These are phyloP conservation scores for Parmelia sp. DNA, from an alignment of 495 filamentous ascomycete species.

Conservation along the genomic window DNA sequence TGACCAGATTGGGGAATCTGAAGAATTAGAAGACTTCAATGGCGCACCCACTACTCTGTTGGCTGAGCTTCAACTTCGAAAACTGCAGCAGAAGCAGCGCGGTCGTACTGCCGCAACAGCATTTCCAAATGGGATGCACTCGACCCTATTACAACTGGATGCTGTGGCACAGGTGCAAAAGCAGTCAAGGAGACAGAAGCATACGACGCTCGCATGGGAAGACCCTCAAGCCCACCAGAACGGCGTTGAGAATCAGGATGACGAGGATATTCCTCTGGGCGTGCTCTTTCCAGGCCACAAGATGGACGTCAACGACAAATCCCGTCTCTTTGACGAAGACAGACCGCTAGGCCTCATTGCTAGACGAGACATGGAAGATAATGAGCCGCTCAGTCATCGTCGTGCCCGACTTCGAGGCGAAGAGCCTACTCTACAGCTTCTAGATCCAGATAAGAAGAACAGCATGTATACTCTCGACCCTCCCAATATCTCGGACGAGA, in stretches of 20 bases:
- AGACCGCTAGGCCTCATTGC: constrained; percentile 82
- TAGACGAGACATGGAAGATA: constrained; percentile 77
- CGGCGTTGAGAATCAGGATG: constrained; percentile 41
- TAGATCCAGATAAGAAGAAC: constrained; percentile 34
- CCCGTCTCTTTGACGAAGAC: constrained; percentile 41
- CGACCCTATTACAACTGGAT: constrained; percentile 86
- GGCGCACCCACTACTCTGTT: constrained; percentile 83
- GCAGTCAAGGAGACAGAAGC: constrained; percentile 63
- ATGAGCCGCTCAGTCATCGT: constrained; percentile 76
- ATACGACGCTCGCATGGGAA: constrained; percentile 87
- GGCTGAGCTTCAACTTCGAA: constrained; percentile 85
- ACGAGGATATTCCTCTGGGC: constrained; percentile 79
- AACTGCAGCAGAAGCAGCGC: constrained; percentile 71
- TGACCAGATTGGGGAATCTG: constrained; percentile 36
- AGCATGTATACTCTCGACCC: constrained; percentile 33
- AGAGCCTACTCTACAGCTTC: constrained; percentile 24
- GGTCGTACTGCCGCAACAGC: constrained; percentile 60
- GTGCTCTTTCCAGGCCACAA: constrained; percentile 64
- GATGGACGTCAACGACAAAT: constrained; percentile 42
- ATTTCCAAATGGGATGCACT: constrained; percentile 70
- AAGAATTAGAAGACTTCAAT: constrained; percentile 46
- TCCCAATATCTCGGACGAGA: constrained; percentile 21
- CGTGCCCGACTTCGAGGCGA: constrained; percentile 69
- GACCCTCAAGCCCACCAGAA: constrained; percentile 42
- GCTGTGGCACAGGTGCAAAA: constrained; percentile 83